Evolutionary conservation across 768 basidiomycete species (phyloP), one percentile per base, ranked within the genome.

Genomic region (Hydnomerulius pinastri): DNA sequence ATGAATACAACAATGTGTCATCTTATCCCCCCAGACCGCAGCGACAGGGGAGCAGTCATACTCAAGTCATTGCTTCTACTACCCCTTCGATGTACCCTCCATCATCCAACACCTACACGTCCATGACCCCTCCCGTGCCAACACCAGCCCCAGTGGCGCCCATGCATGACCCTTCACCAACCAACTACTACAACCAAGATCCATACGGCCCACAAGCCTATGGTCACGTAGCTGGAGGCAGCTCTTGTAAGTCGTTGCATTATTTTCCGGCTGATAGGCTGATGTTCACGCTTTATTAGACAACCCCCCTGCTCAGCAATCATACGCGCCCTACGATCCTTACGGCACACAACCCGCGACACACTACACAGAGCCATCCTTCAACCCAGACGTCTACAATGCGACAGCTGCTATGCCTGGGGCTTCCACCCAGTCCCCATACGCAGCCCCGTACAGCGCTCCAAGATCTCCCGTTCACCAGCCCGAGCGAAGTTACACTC

Each of bases 1-100:
- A 92, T 59, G 86, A 87, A 18, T 91, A 89, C 53, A 87, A 90
- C 60, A 69, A 76, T 27, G 49, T 72, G 18, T 61, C 73, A 15
- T 73, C 80, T 17, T 75, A 77, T 49, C 71, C 82, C 17, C 77
- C 78, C 27, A 55, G 53, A 39, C 73, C 76, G 2, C 71, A 67
- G 28, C 71, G 74, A 30, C 74, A 73, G 47, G 69, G 56, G 28
- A 79, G 72, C 53, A 64, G 54, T 37, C 68, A 64, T 49, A 73
- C 71, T 8, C 73, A 73, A 56, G 63, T 64, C 39, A 70, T 77
- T 6, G 72, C 78, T 4, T 66, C 59, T 10, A 70, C 67, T 6
- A 76, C 77, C 57, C 69, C 74, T 0, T 71, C 74, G 10, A 37
- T 59, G 20, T 72, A 72, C 43, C 63, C 69, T 3, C 66, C 71